phyloP scores from a whole-genome alignment of 1,139 yeast genomes.

The Debaryomyces fabryi region DNA sequence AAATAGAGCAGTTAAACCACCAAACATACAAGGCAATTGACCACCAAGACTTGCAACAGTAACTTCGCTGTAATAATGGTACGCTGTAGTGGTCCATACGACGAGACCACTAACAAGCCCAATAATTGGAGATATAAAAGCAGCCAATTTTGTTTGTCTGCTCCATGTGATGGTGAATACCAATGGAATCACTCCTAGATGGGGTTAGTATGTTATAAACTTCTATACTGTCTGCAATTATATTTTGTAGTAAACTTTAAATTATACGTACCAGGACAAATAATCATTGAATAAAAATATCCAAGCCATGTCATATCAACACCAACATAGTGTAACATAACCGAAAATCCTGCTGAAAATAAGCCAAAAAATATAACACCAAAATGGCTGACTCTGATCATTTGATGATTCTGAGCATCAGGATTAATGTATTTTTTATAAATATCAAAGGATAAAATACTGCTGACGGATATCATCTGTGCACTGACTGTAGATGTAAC shows the following conservation, averaged over 20 bases:
- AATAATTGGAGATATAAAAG: conserved; percentile 27
- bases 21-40: conserved; percentile 38
- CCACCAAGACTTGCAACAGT: conserved; percentile 27
- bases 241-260: not conserved
- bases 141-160: conserved; percentile 32
- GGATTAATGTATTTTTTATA: conserved; percentile 32
- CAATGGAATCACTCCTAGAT: conserved; percentile 29
- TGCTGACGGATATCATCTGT: conserved; percentile 34
- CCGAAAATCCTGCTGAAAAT: conserved; percentile 32
- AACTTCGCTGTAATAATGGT: conserved; percentile 27
- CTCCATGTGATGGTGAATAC: conserved; percentile 37
- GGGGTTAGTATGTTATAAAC: conserved; percentile 5
- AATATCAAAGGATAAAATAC: conserved; percentile 34
- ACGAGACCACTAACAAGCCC: conserved; percentile 27
- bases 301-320: conserved; percentile 39
- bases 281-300: conserved; percentile 36
- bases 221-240: not conserved
- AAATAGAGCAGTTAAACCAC: conserved; percentile 34
- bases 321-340: conserved; percentile 36
- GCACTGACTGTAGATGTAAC: conserved; percentile 38
- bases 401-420: conserved; percentile 26
- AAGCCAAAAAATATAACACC: conserved; percentile 34
- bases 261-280: conserved; percentile 30
- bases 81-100: conserved; percentile 31
- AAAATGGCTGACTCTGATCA: conserved; percentile 31